Conservation (phyloP, 257 asterid genomes). For the Buddleja alternifolia region DNA sequence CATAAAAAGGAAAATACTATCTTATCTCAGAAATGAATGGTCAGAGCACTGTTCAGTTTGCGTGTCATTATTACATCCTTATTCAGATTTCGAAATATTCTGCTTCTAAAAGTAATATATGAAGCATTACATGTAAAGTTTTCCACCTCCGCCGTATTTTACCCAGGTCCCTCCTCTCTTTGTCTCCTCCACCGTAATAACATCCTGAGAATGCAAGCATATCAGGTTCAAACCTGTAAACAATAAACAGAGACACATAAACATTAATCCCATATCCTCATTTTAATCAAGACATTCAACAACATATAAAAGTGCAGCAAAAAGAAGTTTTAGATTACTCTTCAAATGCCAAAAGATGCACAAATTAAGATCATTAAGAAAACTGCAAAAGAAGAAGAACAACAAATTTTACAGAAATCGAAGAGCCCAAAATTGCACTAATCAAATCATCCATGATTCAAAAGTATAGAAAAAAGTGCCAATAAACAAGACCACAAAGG, state of each 20-base stretch:
- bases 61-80: slow-evolving; percentile 11
- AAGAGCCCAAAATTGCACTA: slow-evolving; percentile 20
- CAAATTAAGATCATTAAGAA: not conserved
- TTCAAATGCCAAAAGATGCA: slow-evolving; percentile 10
- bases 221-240: slow-evolving; percentile 96
- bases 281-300: slow-evolving; percentile 10
- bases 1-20: not conserved
- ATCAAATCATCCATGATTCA: not conserved
- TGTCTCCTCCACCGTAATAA: slow-evolving; percentile 96
- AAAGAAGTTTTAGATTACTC: slow-evolving; percentile 12
- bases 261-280: slow-evolving; percentile 18
- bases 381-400: slow-evolving; percentile 24
- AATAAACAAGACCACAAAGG: slow-evolving; percentile 4
- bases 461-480: not conserved
- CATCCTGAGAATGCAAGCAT: slow-evolving; percentile 99
- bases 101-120: slow-evolving; percentile 4
- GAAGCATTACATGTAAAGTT: slow-evolving; percentile 84
- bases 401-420: slow-evolving; percentile 10
- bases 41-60: not conserved
- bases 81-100: slow-evolving; percentile 13
- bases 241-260: slow-evolving; percentile 20
- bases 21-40: not conserved
- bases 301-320: slow-evolving; percentile 3
- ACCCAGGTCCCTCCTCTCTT: slow-evolving; percentile 85
- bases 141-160: slow-evolving; percentile 94